Conservation (phyloP, 306 rosid species). For the Castanopsis chinensis region DNA sequence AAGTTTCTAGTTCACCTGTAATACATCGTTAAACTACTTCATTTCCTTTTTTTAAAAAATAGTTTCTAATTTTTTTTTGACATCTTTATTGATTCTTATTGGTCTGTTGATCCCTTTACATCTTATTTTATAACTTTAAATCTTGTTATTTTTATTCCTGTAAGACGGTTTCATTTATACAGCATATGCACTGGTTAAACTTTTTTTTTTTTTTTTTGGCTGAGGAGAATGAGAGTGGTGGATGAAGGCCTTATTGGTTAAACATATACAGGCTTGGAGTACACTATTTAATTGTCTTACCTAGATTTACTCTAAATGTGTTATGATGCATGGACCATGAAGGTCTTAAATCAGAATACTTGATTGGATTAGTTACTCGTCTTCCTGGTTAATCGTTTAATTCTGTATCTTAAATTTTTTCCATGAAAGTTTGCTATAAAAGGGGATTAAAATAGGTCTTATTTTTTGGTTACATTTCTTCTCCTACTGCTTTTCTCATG, state of each 20-base stretch:
- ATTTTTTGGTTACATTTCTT: background rate
- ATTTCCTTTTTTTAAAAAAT: background rate
- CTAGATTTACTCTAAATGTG: background rate
- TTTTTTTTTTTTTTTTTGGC: too few relatives aligned
- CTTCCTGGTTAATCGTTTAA: background rate
- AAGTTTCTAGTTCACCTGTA: constrained; percentile 30
- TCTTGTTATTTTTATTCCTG: background rate
- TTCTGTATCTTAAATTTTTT: background rate
- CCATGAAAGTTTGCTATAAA: background rate
- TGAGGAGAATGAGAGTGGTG: too few relatives aligned
- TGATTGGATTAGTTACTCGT: background rate
- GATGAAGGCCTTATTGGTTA: background rate
- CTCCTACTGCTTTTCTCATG: constrained; percentile 3
- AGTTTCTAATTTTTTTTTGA: background rate
- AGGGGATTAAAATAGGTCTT: background rate
- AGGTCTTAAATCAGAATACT: background rate
- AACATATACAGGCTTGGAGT: background rate
- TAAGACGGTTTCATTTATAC: background rate
- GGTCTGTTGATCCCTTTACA: background rate
- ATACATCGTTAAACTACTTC: constrained; percentile 11
- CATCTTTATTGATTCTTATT: background rate
- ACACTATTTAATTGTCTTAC: background rate
- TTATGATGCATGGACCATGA: background rate
- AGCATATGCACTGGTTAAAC: background rate
- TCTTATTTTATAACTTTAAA: background rate